phyloP scores from a whole-genome alignment of 257 asterid genomes.

The Linaria vulgaris region DNA sequence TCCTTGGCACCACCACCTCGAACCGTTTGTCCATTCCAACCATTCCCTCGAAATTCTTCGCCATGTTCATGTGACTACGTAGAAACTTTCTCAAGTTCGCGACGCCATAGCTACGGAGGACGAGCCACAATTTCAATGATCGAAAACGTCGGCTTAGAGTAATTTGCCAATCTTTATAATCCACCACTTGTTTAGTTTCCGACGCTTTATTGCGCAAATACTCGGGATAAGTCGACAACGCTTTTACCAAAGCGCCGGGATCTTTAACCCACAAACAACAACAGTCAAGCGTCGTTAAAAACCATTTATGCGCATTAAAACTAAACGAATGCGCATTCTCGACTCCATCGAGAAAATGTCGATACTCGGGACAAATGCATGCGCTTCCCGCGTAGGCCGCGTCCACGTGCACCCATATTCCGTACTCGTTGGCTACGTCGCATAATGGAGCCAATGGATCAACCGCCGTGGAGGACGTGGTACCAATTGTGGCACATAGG shows the following conservation, averaged over 20 bases:
- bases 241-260: slow-evolving; percentile 51
- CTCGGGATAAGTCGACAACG: slow-evolving; percentile 66
- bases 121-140: slow-evolving; percentile 71
- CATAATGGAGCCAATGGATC: slow-evolving; percentile 53
- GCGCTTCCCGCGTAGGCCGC: slow-evolving; percentile 84
- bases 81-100: slow-evolving; percentile 55
- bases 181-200: slow-evolving; percentile 60
- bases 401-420: slow-evolving; percentile 73
- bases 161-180: slow-evolving; percentile 84
- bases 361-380: slow-evolving; percentile 67
- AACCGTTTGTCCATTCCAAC: slow-evolving; percentile 65
- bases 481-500: slow-evolving; percentile 67
- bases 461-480: slow-evolving; percentile 68
- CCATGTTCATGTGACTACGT: slow-evolving; percentile 62
- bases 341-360: slow-evolving; percentile 63
- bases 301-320: slow-evolving; percentile 84
- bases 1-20: slow-evolving; percentile 70
- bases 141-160: slow-evolving; percentile 72
- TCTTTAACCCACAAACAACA: slow-evolving; percentile 85
- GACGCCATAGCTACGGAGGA: slow-evolving; percentile 66
- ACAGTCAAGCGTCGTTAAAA: slow-evolving; percentile 64
- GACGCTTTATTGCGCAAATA: slow-evolving; percentile 63
- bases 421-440: slow-evolving; percentile 48
- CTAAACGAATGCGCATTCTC: slow-evolving; percentile 69
- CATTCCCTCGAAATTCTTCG: slow-evolving; percentile 63